Evolutionary conservation across 164 flowering plant species (phyloP).

Genomic region (Echeveria elegans): DNA sequence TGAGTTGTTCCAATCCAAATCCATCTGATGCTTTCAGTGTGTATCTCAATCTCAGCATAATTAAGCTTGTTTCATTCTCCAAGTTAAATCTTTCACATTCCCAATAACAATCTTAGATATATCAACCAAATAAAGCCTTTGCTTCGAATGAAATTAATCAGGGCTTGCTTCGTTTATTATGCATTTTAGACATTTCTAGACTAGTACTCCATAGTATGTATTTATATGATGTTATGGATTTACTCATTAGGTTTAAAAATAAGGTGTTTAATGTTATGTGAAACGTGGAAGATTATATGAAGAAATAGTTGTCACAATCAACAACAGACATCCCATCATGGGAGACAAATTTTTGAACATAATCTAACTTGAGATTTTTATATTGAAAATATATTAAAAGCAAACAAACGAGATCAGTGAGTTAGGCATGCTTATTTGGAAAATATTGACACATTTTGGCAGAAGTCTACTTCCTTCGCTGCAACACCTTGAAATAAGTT

Average conservation of each 20-base stretch:
- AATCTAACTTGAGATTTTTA: constrained; percentile 1
- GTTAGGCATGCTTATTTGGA: neutral
- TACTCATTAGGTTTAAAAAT: neutral
- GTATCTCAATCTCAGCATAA: too few relatives aligned
- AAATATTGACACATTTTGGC: neutral
- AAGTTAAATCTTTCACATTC: neutral
- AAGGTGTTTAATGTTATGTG: neutral
- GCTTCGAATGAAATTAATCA: neutral
- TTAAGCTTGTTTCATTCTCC: neutral
- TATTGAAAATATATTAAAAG: too few relatives aligned
- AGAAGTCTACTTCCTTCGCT: neutral
- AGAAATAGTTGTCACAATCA: neutral
- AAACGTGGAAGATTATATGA: neutral
- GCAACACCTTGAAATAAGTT: too few relatives aligned
- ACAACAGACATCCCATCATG: constrained; percentile 3
- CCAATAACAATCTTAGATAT: too few relatives aligned
- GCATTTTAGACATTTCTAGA: neutral
- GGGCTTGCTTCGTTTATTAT: neutral
- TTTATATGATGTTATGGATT: too few relatives aligned
- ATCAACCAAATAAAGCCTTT: neutral
- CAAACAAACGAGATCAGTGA: neutral
- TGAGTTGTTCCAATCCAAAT: neutral
- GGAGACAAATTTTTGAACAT: neutral
- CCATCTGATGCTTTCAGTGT: neutral
- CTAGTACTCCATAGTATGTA: too few relatives aligned